Evolutionary conservation across 208 protist genomes (phyloP).

Genomic region (Leishmania amazonensis): DNA sequence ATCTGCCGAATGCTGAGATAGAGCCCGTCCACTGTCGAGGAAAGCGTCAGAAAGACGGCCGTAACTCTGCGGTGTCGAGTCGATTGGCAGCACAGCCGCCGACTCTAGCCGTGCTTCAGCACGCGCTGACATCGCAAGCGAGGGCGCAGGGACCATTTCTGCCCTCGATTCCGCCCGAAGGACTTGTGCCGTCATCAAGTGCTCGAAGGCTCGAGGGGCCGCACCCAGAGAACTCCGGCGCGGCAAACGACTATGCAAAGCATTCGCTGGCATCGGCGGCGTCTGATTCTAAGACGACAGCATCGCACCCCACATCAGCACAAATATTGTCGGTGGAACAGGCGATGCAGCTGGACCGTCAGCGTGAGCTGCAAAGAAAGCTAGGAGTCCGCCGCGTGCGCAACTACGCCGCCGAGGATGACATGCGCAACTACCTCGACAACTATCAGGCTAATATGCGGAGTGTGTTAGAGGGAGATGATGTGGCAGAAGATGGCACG

Average conservation of each 20-base stretch:
- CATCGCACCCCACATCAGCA: conserved; percentile 1
- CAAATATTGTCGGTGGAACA: conserved; percentile 23
- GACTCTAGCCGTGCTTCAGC: conserved; percentile 10
- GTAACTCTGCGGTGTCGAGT: not conserved
- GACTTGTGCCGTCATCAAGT: conserved; percentile 16
- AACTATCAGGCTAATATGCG: conserved; percentile 23
- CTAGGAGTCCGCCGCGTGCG: conserved; percentile 31
- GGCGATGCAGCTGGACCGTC: conserved; percentile 31
- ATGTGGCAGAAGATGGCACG: not conserved
- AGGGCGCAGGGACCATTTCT: conserved; percentile 13
- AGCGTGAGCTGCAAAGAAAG: conserved; percentile 17
- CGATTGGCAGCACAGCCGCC: not conserved
- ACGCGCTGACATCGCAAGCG: conserved; percentile 7
- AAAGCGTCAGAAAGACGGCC: not conserved
- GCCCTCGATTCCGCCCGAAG: conserved; percentile 24
- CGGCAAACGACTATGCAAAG: not conserved
- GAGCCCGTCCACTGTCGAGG: not conserved
- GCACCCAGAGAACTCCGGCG: not conserved
- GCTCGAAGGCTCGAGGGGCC: not conserved
- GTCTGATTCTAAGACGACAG: not conserved
- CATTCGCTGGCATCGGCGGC: not conserved
- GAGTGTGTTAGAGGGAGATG: conserved; percentile 10
- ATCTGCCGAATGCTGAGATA: not conserved
- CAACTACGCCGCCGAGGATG: conserved; percentile 37
- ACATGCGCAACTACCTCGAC: conserved; percentile 36